Conservation (phyloP, 371 early-diverging fungal genomes). For the Umbelopsis sp. region DNA sequence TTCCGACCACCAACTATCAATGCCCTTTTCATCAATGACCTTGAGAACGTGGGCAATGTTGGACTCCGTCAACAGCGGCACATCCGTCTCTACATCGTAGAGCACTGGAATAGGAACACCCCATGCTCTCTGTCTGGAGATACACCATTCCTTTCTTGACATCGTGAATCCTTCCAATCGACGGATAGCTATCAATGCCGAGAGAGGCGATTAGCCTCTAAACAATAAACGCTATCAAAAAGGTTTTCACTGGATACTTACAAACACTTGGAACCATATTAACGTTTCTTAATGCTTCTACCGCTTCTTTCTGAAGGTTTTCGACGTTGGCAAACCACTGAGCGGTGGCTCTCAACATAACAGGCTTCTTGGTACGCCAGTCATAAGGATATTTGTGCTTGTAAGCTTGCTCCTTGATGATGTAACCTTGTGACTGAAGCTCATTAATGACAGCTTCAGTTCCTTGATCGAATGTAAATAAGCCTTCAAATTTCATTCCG, state of each 20-base stretch:
- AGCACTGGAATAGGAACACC: constrained; percentile 85
- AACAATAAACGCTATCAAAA: neutral
- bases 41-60: constrained; percentile 73
- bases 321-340: constrained; percentile 90
- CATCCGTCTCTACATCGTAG: constrained; percentile 66
- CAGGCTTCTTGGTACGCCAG: constrained; percentile 91
- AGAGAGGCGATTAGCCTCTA: neutral
- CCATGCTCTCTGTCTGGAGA: constrained; percentile 89
- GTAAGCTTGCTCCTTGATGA: constrained; percentile 53
- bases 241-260: constrained; percentile 24
- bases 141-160: constrained; percentile 87
- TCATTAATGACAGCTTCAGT: constrained; percentile 61
- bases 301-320: constrained; percentile 60
- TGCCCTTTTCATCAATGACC: constrained; percentile 63
- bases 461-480: constrained; percentile 68
- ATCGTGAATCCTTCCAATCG: constrained; percentile 70
- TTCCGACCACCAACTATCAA: constrained; percentile 81
- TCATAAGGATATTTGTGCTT: constrained; percentile 90
- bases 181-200: constrained; percentile 35
- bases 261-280: constrained; percentile 67
- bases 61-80: constrained; percentile 67
- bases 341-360: constrained; percentile 81
- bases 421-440: constrained; percentile 40
- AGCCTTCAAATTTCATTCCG: constrained; percentile 63
- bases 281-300: constrained; percentile 60